Percentiles rank a stretch among this genome's conserved stretches.
phyloP scores from a whole-genome alignment of 2,329 filamentous ascomycete genomes.

The Fusarium sororula region DNA sequence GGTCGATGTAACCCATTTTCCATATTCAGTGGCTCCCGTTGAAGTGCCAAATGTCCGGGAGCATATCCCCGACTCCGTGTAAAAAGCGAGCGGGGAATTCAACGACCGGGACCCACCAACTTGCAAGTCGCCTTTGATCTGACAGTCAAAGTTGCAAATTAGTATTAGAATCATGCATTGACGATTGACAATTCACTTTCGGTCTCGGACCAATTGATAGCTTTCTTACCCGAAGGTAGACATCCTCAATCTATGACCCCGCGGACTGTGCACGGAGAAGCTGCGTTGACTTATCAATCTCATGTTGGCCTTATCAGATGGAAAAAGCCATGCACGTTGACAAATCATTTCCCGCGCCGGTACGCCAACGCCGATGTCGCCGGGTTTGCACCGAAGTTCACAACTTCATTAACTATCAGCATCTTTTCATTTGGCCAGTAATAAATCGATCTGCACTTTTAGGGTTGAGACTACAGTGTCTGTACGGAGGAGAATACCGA shows the following conservation, averaged over 20 bases:
- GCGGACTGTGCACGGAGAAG: not conserved
- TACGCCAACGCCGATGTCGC: constrained; percentile 14
- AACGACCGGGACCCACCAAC: constrained; percentile 19
- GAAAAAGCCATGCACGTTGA: constrained; percentile 6
- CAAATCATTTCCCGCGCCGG: not conserved
- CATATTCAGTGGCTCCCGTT: not conserved
- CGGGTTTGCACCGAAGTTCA: constrained; percentile 9
- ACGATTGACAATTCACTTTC: not conserved
- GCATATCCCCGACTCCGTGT: constrained; percentile 28
- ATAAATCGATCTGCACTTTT: constrained; percentile 19
- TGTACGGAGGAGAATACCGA: constrained; percentile 19
- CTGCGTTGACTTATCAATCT: constrained; percentile 34
- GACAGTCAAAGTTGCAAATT: not conserved
- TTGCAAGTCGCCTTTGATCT: not conserved
- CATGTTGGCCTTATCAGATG: constrained; percentile 23
- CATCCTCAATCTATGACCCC: not conserved
- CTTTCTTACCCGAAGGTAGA: not conserved
- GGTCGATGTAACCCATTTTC: not conserved
- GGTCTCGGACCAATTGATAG: not conserved
- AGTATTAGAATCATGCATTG: not conserved
- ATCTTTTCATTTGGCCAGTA: constrained; percentile 29
- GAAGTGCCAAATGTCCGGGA: constrained; percentile 8
- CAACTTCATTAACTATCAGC: constrained; percentile 25
- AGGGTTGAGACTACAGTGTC: constrained; percentile 6
- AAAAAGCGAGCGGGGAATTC: constrained; percentile 31